These are phyloP conservation scores for Amylostereum areolatum DNA, from an alignment of 1,284 basidiomycete genomes.

Conservation along the genomic window DNA sequence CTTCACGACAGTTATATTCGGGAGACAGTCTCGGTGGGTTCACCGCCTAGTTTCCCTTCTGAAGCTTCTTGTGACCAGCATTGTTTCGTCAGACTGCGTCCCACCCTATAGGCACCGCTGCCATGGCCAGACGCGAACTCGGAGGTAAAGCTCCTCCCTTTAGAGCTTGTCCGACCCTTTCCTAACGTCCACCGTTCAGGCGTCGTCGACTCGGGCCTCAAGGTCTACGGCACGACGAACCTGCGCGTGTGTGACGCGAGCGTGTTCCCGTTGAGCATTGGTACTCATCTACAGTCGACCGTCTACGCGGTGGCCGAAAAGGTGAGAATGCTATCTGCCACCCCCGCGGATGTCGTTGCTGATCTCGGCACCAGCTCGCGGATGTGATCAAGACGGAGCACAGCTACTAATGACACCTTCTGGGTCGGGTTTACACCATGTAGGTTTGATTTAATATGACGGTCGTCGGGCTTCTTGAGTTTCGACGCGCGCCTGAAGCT, in stretches of 20 bases:
- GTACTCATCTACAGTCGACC: neutral
- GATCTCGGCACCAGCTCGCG: neutral
- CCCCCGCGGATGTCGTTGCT: neutral
- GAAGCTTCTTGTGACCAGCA: neutral
- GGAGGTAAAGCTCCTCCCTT: conserved; percentile 4
- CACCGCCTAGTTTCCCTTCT: neutral
- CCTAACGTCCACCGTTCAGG: conserved; percentile 8
- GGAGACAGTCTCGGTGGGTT: conserved; percentile 4
- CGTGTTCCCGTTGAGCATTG: conserved; percentile 26
- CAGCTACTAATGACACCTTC: too few species aligned
- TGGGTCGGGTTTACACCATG: too few species aligned
- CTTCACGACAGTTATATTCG: too few species aligned
- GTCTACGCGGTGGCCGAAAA: conserved; percentile 6
- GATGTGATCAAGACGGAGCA: neutral
- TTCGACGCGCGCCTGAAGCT: too few species aligned
- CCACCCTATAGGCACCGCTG: conserved; percentile 9
- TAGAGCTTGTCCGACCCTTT: neutral
- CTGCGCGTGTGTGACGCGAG: conserved; percentile 30
- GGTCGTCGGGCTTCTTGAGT: too few species aligned
- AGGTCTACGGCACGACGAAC: conserved; percentile 44
- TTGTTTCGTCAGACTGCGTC: neutral
- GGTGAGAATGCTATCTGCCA: conserved; percentile 2
- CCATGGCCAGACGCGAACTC: conserved; percentile 6
- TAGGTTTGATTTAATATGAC: too few species aligned
- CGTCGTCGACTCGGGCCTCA: conserved; percentile 30